A percentile compares a stretch with the other conserved stretches of the same genome.
Conservation (phyloP, 768 basidiomycete species). For the Termitomyces sp. region DNA sequence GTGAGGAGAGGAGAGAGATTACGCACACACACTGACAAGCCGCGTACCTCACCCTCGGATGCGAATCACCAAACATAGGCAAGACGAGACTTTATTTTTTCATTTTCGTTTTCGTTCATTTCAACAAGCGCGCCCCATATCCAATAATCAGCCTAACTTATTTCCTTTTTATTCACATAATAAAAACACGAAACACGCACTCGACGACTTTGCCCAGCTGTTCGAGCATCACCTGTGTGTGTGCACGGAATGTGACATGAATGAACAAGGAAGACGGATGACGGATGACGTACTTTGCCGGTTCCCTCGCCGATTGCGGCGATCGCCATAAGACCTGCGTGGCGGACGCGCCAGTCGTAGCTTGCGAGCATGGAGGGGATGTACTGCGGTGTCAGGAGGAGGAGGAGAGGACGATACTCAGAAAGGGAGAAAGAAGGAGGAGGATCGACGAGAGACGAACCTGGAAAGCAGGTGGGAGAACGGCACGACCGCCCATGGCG, state of each 20-base stretch:
- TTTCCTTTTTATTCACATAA: not conserved
- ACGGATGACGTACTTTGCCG: slow-evolving; percentile 48
- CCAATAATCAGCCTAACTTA: slow-evolving; percentile 22
- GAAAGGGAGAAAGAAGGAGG: not conserved
- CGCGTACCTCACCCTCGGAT: slow-evolving; percentile 71
- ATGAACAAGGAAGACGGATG: too few species aligned
- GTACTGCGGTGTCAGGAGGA: slow-evolving; percentile 26
- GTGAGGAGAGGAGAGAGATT: not conserved
- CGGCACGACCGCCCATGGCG: slow-evolving; percentile 69
- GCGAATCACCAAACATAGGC: slow-evolving; percentile 72
- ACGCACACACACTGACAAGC: slow-evolving; percentile 86
- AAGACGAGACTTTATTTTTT: slow-evolving; percentile 58
- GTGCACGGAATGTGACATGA: too few species aligned
- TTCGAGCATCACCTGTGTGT: slow-evolving; percentile 60
- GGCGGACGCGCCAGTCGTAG: slow-evolving; percentile 81
- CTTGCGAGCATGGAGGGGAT: slow-evolving; percentile 79
- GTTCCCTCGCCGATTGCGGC: slow-evolving; percentile 85
- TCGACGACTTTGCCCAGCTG: slow-evolving; percentile 79
- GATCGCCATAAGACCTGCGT: slow-evolving; percentile 85
- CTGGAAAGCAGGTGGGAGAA: slow-evolving; percentile 77
- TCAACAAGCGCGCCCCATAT: too few species aligned
- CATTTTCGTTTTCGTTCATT: too few species aligned
- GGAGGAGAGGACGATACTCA: too few species aligned
- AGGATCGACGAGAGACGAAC: too few species aligned
- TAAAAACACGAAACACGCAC: slow-evolving; percentile 30